Evolutionary conservation across 192 early-diverging fungal genomes (phyloP).

Genomic region (Piromyces finnis): DNA sequence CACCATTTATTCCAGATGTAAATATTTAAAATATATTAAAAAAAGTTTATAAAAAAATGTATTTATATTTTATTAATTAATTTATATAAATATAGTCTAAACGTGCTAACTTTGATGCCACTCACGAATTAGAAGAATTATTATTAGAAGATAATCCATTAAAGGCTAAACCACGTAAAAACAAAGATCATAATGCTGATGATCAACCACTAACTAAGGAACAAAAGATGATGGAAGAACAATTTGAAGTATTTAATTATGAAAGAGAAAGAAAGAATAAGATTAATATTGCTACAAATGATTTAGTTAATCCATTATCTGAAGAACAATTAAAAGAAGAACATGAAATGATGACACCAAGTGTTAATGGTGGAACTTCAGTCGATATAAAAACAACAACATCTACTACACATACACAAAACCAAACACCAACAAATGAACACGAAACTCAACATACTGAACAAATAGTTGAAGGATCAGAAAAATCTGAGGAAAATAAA

Average conservation of each 20-base stretch:
- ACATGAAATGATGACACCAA: not conserved
- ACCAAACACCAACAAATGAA: not conserved
- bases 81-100: conserved; percentile 33
- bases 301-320: not conserved
- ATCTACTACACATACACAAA: not conserved
- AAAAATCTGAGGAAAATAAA: too few species aligned
- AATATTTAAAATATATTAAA: too few species aligned
- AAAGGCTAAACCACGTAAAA: conserved; percentile 51
- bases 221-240: not conserved
- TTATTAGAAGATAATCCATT: conserved; percentile 93
- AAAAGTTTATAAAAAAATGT: too few species aligned
- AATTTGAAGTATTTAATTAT: not conserved
- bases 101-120: conserved; percentile 85
- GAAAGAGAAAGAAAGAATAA: not conserved
- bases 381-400: not conserved
- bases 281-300: not conserved
- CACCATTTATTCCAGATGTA: conserved; percentile 76
- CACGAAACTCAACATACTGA: too few species aligned
- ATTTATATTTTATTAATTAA: not conserved
- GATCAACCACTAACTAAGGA: not conserved
- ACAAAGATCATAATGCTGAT: not conserved
- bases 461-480: too few species aligned
- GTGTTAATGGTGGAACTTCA: not conserved
- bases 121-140: conserved; percentile 89
- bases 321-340: not conserved